Conservation (phyloP, 192 early-diverging fungal species). For the Podila horticola region DNA sequence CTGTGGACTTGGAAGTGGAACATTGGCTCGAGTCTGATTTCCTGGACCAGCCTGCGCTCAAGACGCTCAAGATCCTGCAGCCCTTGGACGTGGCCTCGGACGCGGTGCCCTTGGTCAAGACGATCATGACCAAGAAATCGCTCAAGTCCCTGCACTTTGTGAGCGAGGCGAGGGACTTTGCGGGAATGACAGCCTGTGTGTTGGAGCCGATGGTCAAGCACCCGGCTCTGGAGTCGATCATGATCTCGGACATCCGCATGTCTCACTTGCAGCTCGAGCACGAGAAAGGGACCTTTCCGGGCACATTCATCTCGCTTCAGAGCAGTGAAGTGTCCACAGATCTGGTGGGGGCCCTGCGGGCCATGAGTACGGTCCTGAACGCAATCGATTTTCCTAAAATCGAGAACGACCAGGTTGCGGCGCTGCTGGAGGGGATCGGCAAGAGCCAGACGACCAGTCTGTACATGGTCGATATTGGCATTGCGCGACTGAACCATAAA, state of each 20-base stretch:
- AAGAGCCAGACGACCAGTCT: neutral
- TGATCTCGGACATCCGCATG: conserved; percentile 2
- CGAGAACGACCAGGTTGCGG: neutral
- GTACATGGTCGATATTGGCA: conserved; percentile 1
- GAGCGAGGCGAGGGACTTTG: neutral
- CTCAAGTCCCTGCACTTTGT: conserved; percentile 2
- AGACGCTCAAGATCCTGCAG: neutral
- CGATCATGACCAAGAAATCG: neutral
- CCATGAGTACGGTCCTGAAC: neutral
- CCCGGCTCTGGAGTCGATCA: neutral
- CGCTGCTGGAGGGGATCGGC: neutral
- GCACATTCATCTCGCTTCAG: neutral
- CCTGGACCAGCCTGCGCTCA: neutral
- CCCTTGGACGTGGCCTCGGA: neutral
- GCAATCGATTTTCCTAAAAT: neutral
- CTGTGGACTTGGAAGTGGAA: neutral
- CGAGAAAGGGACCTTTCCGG: neutral
- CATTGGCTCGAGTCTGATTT: neutral
- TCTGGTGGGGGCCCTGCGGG: neutral
- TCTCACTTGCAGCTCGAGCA: neutral
- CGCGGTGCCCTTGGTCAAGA: neutral
- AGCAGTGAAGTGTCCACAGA: neutral
- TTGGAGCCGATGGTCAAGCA: conserved; percentile 2
- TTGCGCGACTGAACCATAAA: neutral
- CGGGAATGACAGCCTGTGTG: neutral